A percentile compares a stretch with the other conserved stretches of the same genome.
These are phyloP conservation scores for Lindgomyces ingoldianus DNA, from an alignment of 495 filamentous ascomycete genomes.

Conservation along the genomic window DNA sequence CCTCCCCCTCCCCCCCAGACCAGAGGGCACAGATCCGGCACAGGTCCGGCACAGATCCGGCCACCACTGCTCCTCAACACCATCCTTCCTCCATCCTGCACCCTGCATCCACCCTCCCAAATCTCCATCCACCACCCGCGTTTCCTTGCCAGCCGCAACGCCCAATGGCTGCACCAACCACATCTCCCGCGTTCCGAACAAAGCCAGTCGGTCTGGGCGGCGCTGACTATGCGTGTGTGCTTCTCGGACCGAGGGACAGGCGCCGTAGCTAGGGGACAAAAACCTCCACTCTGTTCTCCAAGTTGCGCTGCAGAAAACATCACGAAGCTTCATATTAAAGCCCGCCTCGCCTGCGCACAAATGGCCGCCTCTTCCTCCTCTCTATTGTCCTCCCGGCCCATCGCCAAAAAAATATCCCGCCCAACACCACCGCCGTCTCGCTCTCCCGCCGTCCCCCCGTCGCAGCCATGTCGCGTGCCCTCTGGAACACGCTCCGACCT, in stretches of 20 bases:
- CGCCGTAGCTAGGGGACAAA: not conserved
- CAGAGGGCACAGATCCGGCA: too few species aligned
- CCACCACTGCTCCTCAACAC: too few species aligned
- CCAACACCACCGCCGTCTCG: not conserved
- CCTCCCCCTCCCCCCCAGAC: too few species aligned
- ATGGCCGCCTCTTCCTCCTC: not conserved
- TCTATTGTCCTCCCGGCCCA: not conserved
- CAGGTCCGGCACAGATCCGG: too few species aligned
- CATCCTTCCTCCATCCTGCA: too few species aligned
- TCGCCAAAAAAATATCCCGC: not conserved
- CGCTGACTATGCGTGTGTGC: constrained; percentile 9
- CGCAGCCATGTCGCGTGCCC: constrained; percentile 41
- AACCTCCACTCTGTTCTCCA: constrained; percentile 31
- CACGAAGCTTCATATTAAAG: constrained; percentile 29
- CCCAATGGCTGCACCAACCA: too few species aligned
- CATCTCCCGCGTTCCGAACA: constrained; percentile 1
- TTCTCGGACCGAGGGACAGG: constrained; percentile 27
- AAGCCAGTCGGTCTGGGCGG: constrained; percentile 8
- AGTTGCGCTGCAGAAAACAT: constrained; percentile 37
- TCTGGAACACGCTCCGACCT: constrained; percentile 22
- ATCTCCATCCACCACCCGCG: not conserved
- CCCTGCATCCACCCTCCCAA: not conserved
- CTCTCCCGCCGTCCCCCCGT: constrained; percentile 6
- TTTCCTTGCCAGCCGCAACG: too few species aligned
- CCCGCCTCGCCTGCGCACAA: constrained; percentile 18